A percentile compares a stretch with the other conserved stretches of the same genome.
Conservation (phyloP, 2,329 filamentous ascomycete species). For the Epichloe sp. region DNA sequence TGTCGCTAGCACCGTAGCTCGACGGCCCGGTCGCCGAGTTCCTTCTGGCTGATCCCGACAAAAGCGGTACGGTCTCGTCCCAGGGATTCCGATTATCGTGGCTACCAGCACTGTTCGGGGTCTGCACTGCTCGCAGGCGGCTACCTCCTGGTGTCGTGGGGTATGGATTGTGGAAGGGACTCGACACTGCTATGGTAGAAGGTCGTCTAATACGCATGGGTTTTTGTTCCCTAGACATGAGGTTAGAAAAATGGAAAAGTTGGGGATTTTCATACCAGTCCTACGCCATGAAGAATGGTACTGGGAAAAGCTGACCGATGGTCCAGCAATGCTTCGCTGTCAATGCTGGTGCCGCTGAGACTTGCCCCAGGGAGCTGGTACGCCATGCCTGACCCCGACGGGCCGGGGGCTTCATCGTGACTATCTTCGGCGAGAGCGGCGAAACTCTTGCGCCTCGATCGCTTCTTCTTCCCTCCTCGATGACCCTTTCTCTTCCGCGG, state of each 20-base stretch:
- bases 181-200: slow-evolving; percentile 29
- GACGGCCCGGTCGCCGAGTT: slow-evolving; percentile 14
- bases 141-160: slow-evolving; percentile 16
- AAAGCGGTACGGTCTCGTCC: slow-evolving; percentile 42
- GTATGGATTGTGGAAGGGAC: slow-evolving; percentile 23
- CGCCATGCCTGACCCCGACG: slow-evolving; percentile 32
- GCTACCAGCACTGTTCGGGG: slow-evolving; percentile 31
- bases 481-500: slow-evolving; percentile 57
- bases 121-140: slow-evolving; percentile 23
- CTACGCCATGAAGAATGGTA: too few relatives aligned
- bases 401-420: slow-evolving; percentile 23
- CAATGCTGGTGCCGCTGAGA: slow-evolving; percentile 72
- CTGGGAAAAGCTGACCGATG: slow-evolving; percentile 46
- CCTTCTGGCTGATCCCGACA: slow-evolving; percentile 24
- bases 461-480: slow-evolving; percentile 66
- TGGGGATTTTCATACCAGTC: not conserved
- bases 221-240: slow-evolving; percentile 38
- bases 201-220: slow-evolving; percentile 51
- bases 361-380: slow-evolving; percentile 41
- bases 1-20: slow-evolving; percentile 32
- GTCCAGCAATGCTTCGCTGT: slow-evolving; percentile 78
- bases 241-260: not conserved
- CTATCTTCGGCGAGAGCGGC: slow-evolving; percentile 47
- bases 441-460: slow-evolving; percentile 67
- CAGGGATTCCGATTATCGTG: slow-evolving; percentile 29